A percentile compares a stretch with the other conserved stretches of the same genome.
Evolutionary conservation across 352 stramenopile species (phyloP).

Genomic region (Aphanomyces cochlioides): DNA sequence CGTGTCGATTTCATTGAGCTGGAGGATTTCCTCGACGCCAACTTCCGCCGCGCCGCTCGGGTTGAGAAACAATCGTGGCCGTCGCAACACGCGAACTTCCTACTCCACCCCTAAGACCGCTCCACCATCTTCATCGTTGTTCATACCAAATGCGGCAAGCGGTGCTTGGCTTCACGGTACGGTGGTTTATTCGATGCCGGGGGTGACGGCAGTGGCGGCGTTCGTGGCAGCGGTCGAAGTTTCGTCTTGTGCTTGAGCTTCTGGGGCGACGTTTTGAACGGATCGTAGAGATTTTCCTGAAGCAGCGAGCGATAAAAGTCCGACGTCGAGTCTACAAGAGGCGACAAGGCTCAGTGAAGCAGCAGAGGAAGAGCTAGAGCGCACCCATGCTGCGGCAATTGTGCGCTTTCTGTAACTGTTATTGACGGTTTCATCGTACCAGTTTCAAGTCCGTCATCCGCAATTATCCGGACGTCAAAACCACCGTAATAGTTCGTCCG

Average conservation of each 20-base stretch:
- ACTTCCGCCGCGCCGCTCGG: slow-evolving; percentile 27
- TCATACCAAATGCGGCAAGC: neutral
- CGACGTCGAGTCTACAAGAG: slow-evolving; percentile 16
- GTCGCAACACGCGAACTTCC: slow-evolving; percentile 43
- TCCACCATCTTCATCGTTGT: neutral
- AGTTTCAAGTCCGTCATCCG: too few species aligned
- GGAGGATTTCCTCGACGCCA: slow-evolving; percentile 52
- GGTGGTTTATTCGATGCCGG: neutral
- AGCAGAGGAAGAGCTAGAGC: too few species aligned
- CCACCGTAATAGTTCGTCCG: neutral
- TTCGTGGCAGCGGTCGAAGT: slow-evolving; percentile 21
- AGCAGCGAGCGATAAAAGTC: slow-evolving; percentile 34
- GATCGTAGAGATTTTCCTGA: slow-evolving; percentile 35
- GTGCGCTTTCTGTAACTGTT: too few species aligned
- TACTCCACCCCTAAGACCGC: slow-evolving; percentile 32
- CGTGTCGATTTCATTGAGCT: slow-evolving; percentile 38
- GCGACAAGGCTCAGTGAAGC: neutral
- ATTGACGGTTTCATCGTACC: too few species aligned
- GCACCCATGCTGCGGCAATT: too few species aligned
- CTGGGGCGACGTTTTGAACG: slow-evolving; percentile 15
- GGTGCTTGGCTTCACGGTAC: neutral
- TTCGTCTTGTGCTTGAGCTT: slow-evolving; percentile 21
- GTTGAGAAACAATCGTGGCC: slow-evolving; percentile 43
- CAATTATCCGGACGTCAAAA: neutral
- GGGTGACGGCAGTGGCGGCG: slow-evolving; percentile 3